Evolutionary conservation across 225 moss, liverwort and hornwort species (phyloP).

Genomic region (Sphagnum contortum): DNA sequence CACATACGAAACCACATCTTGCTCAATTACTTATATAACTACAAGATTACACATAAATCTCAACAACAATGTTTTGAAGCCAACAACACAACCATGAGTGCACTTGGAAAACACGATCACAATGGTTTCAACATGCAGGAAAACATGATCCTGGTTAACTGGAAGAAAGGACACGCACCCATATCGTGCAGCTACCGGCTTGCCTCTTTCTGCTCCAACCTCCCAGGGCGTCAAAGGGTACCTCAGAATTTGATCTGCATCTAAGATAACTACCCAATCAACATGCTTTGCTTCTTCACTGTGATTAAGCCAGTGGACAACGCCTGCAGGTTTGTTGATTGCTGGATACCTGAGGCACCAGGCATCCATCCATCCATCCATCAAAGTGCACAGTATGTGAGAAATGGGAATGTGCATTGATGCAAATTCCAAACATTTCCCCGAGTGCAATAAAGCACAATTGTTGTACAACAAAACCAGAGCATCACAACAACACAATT

Average conservation of each 20-base stretch:
- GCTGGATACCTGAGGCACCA: conserved; percentile 70
- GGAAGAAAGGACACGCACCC: conserved; percentile 36
- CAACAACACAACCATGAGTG: too few species aligned
- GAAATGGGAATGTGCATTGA: too few species aligned
- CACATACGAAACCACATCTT: too few species aligned
- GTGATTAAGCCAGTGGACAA: conserved; percentile 86
- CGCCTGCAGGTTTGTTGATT: conserved; percentile 90
- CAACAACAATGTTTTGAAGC: too few species aligned
- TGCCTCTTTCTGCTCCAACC: conserved; percentile 63
- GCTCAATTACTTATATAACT: too few species aligned
- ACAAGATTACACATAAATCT: too few species aligned
- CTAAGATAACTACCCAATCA: conserved; percentile 94
- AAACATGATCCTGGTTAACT: too few species aligned
- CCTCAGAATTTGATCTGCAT: conserved; percentile 92
- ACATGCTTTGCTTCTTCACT: conserved; percentile 58
- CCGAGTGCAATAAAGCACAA: background rate
- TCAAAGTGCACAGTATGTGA: background rate
- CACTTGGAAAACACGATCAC: too few species aligned
- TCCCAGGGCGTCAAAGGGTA: conserved; percentile 86
- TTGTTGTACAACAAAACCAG: background rate
- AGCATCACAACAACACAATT: background rate
- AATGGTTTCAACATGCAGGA: too few species aligned
- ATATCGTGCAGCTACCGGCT: conserved; percentile 85
- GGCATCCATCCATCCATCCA: background rate
- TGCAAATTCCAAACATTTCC: too few species aligned